Evolutionary conservation across 768 basidiomycete genomes (phyloP), one percentile per base, ranked within the genome.

Genomic region (Boletus bicolor): DNA sequence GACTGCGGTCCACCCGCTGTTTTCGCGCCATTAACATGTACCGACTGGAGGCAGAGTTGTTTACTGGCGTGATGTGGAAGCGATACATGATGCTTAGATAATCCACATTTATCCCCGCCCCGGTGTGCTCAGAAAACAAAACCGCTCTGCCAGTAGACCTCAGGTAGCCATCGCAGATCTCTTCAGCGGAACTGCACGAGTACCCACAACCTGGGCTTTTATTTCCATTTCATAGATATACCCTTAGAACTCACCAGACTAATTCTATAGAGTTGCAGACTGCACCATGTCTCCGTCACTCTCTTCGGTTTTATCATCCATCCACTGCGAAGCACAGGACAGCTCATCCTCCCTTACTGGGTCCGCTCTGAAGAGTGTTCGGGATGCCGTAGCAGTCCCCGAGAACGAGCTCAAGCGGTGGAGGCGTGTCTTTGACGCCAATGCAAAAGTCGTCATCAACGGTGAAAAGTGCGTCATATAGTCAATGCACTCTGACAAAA

Each of bases 361-460:
- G 34, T 76, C 83, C 44, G 82, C 87, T 35, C 62, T 93, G 54
- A 79, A 82, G 61, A 79, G 77, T 44, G 85, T 91, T 55, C 84
- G 87, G 63, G 83, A 77, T 55, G 88, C 79, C 19, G 80, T 93
- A 42, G 73, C 84, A 32, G 76, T 84, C 32, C 89, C 86, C 36
- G 93, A 96, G 70, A 86, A 72, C 64, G 94, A 98, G 73, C 75
- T 94, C 48, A 89, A 82, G 71, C 83, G 91, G 60, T 98, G 95
- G 95, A 84, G 82, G 69, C 81, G 92, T 64, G 85, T 83, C 2
- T 98, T 97, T 72, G 94, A 97, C 54, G 63, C 80, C 42, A 89
- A 93, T 67, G 89, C 94, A 43, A 89, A 85, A 71, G 75, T 77
- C 44, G 77, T 84, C 35, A 69, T 84, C 36, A 81, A 89, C 42